Conservation (phyloP, 768 basidiomycete genomes). For the Suillus paluster region DNA sequence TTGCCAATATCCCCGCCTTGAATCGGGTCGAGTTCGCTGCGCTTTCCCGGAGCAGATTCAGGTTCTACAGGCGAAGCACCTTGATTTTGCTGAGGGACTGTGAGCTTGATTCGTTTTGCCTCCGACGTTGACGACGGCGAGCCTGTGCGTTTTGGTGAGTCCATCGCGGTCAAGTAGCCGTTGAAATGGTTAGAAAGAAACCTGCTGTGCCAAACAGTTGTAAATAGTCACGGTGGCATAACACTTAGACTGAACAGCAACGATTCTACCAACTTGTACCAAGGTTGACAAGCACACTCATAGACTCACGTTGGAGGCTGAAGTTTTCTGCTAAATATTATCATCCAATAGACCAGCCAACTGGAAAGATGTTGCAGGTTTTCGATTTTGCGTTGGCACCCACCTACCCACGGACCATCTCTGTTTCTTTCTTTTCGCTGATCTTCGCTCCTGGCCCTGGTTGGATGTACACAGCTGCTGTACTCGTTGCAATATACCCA, state of each 20-base stretch:
- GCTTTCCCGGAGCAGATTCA: conserved; percentile 81
- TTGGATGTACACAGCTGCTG: not conserved
- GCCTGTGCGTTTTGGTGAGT: conserved; percentile 68
- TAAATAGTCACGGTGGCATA: not conserved
- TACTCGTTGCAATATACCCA: not conserved
- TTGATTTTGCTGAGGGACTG: conserved; percentile 57
- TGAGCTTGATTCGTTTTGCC: conserved; percentile 61
- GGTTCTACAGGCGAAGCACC: conserved; percentile 80
- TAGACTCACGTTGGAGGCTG: not conserved
- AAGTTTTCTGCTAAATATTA: too few relatives aligned
- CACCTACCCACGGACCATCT: too few relatives aligned
- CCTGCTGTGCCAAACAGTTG: not conserved
- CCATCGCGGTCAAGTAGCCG: conserved; percentile 46
- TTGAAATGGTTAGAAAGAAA: conserved; percentile 7
- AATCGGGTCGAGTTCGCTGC: conserved; percentile 86
- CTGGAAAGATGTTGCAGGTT: too few relatives aligned
- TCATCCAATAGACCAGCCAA: too few relatives aligned
- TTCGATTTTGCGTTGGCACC: not conserved
- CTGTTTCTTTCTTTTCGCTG: not conserved
- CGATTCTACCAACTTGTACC: not conserved
- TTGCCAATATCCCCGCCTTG: conserved; percentile 81
- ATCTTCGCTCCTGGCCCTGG: not conserved
- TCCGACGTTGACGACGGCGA: conserved; percentile 59
- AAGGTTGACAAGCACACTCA: not conserved
- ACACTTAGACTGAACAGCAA: not conserved